Conservation (phyloP, 2,329 filamentous ascomycete genomes). For the Colletotrichum liaoningense region DNA sequence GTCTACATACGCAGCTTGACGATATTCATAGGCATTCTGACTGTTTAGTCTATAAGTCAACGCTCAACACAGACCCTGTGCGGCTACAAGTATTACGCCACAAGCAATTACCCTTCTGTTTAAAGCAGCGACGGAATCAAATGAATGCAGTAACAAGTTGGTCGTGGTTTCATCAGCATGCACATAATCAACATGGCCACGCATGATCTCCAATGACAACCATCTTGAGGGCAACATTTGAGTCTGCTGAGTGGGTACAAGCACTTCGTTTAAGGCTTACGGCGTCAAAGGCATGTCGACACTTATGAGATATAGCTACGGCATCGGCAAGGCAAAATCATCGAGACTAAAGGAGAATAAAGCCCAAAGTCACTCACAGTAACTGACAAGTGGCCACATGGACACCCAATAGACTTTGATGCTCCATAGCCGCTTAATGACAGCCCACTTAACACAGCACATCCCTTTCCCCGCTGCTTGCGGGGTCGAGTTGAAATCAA, state of each 20-base stretch:
- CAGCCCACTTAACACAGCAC: not conserved
- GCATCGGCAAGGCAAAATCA: not conserved
- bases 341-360: not conserved
- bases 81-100: no score
- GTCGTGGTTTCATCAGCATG: no score
- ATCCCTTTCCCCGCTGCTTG: not conserved
- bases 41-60: not conserved
- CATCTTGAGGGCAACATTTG: not conserved
- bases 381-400: not conserved
- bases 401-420: not conserved
- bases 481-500: not conserved
- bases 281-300: not conserved
- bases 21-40: not conserved
- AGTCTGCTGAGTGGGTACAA: not conserved
- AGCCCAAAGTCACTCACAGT: not conserved
- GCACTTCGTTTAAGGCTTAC: not conserved
- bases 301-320: not conserved
- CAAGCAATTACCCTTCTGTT: no score
- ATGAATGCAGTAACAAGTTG: no score
- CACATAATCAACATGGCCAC: no score
- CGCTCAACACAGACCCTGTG: not conserved
- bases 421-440: not conserved
- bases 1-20: not conserved
- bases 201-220: no score
- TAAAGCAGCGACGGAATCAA: no score